These are phyloP conservation scores for Cajanus cajan DNA, from an alignment of 306 rosid genomes.

Conservation along the genomic window DNA sequence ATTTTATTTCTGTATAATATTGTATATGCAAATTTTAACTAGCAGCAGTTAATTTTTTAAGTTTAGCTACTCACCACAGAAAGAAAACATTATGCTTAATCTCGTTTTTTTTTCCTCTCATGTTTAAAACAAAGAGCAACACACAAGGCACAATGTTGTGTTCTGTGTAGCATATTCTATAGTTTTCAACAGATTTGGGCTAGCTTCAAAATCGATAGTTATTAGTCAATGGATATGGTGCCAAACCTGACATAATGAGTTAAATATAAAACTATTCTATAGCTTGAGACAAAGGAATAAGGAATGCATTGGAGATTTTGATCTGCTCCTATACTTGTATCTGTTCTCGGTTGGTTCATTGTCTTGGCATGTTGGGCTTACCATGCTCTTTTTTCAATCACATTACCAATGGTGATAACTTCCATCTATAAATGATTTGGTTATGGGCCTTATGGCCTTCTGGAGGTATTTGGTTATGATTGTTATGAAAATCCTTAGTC, in stretches of 20 bases:
- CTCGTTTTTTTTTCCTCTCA: not conserved
- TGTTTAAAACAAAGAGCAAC: not conserved
- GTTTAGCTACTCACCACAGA: not conserved
- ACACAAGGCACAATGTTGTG: not conserved
- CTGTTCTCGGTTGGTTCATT: not conserved
- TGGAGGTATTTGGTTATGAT: conserved; percentile 1
- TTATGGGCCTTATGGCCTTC: not conserved
- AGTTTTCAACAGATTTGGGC: not conserved
- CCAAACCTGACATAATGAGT: not conserved
- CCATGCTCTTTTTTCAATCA: not conserved
- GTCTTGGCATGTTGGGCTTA: not conserved
- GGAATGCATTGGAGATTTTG: not conserved
- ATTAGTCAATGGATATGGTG: not conserved
- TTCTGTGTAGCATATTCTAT: not conserved
- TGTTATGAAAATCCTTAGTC: not conserved
- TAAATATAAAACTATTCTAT: not conserved
- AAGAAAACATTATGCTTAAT: not conserved
- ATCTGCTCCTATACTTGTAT: not conserved
- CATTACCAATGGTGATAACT: not conserved
- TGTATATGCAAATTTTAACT: not conserved
- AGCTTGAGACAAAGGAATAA: not conserved
- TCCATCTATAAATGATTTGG: not conserved
- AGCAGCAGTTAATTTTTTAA: not conserved
- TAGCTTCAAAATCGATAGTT: not conserved
- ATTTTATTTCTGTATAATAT: not conserved